phyloP scores from a whole-genome alignment of 2,329 filamentous ascomycete species.

The Stemphylium beticola region DNA sequence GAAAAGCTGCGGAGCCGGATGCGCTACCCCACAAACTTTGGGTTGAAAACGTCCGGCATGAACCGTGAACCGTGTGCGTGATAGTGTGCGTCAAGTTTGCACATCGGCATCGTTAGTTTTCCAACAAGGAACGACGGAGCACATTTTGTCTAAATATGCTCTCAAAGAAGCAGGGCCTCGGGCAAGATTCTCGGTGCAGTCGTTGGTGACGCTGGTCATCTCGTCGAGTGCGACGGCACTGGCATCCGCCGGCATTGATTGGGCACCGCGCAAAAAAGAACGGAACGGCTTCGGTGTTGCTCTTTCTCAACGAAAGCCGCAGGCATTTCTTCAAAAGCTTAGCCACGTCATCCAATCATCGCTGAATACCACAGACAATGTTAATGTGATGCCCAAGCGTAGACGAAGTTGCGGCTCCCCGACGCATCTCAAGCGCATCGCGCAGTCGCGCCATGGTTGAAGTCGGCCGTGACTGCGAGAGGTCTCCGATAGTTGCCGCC shows the following conservation, averaged over 20 bases:
- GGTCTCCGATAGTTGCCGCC: too few relatives aligned
- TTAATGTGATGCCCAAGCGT: not conserved
- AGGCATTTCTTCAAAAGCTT: not conserved
- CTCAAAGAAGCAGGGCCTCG: not conserved
- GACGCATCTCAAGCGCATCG: too few relatives aligned
- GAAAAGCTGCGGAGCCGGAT: slow-evolving; percentile 2
- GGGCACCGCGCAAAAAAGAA: not conserved
- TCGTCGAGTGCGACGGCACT: not conserved
- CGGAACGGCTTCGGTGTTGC: not conserved
- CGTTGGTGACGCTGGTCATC: not conserved
- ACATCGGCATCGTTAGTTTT: not conserved
- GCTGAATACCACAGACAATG: not conserved
- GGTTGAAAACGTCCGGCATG: not conserved
- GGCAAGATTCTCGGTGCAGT: not conserved
- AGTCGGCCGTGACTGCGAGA: too few relatives aligned
- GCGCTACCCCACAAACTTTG: slow-evolving; percentile 7
- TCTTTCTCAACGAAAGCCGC: not conserved
- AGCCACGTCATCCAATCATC: not conserved
- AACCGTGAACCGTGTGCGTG: not conserved
- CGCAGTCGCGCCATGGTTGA: too few relatives aligned
- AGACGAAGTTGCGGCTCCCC: not conserved
- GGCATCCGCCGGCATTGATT: not conserved
- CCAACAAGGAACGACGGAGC: not conserved
- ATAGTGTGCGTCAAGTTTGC: not conserved
- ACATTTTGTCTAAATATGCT: not conserved